phyloP scores from a whole-genome alignment of 169 alveolate species.

The Amoebophrya sp. region DNA sequence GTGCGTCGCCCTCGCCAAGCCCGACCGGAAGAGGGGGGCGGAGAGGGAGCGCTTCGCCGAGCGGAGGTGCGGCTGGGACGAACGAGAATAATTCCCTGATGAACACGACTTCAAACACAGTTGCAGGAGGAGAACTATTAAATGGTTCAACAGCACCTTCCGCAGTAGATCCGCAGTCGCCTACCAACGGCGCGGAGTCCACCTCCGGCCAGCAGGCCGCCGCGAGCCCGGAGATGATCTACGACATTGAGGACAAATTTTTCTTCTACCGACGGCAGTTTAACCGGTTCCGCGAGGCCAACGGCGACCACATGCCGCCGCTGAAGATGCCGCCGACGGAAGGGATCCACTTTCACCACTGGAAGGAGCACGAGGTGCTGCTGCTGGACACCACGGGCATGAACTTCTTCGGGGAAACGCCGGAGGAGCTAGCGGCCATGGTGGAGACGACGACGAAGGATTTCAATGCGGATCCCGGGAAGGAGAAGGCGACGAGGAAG shows the following conservation, averaged over 20 bases:
- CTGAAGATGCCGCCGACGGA: background rate
- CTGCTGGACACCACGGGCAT: background rate
- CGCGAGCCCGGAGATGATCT: background rate
- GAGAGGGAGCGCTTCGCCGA: too few relatives aligned
- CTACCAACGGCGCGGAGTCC: too few relatives aligned
- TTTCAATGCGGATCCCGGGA: background rate
- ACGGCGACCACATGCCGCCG: background rate
- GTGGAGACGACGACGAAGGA: background rate
- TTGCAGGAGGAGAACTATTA: too few relatives aligned
- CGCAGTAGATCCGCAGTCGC: too few relatives aligned
- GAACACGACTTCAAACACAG: too few relatives aligned
- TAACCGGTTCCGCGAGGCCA: background rate
- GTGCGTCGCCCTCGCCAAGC: too few relatives aligned
- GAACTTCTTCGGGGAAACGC: background rate
- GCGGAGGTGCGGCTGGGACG: too few relatives aligned
- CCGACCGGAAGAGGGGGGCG: too few relatives aligned
- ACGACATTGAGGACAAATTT: constrained; percentile 16
- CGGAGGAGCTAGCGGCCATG: background rate
- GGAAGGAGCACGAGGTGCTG: background rate
- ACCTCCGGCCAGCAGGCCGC: too few relatives aligned
- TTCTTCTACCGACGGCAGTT: background rate
- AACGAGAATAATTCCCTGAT: too few relatives aligned
- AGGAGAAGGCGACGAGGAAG: background rate
- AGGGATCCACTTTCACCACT: background rate
- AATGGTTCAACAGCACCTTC: too few relatives aligned